Evolutionary conservation across 2,329 filamentous ascomycete species (phyloP).

Genomic region (Xylaria digitata): DNA sequence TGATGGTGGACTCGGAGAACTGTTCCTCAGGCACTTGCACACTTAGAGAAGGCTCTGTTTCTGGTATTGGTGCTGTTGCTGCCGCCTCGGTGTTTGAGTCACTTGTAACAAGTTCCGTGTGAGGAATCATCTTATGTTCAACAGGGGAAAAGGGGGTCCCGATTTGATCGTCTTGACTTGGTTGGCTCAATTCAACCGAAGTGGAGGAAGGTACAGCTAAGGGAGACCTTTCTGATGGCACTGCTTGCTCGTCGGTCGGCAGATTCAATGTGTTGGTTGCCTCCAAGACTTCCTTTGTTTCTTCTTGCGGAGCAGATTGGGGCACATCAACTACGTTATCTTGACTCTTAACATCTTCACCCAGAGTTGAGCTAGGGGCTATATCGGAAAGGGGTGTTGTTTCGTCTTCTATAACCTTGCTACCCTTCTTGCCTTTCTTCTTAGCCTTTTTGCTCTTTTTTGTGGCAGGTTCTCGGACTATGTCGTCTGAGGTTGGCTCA

Average conservation of each 20-base stretch:
- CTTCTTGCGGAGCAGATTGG: constrained; percentile 4
- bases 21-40: constrained; percentile 11
- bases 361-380: neutral
- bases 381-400: constrained; percentile 3
- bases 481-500: constrained; percentile 26
- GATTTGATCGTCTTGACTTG: constrained; percentile 23
- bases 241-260: neutral
- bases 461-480: constrained; percentile 23
- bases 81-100: neutral
- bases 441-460: constrained; percentile 50
- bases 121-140: neutral
- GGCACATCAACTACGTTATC: constrained; percentile 7
- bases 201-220: neutral
- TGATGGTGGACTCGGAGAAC: constrained; percentile 14
- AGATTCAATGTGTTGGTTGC: constrained; percentile 3
- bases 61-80: neutral
- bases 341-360: constrained; percentile 8
- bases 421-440: constrained; percentile 47
- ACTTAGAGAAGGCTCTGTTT: constrained; percentile 28
- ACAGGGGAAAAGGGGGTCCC: neutral
- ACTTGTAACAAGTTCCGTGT: neutral
- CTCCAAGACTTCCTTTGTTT: neutral
- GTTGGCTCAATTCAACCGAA: constrained; percentile 1
- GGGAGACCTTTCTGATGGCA: neutral
- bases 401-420: constrained; percentile 34